These are phyloP conservation scores for Suhomyces maxii DNA, from an alignment of 1,139 yeast genomes.

Conservation along the genomic window DNA sequence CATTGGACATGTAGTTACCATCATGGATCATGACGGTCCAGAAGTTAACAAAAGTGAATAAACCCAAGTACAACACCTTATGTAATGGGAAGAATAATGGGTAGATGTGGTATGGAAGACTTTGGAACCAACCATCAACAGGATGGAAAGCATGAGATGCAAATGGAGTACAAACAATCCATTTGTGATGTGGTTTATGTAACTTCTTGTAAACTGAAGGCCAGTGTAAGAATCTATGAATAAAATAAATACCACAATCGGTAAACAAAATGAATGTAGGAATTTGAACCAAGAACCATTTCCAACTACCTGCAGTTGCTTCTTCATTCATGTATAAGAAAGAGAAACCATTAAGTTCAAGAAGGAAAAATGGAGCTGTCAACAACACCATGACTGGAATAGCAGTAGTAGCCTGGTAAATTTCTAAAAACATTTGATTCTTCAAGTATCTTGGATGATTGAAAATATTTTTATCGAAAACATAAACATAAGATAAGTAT, in stretches of 20 bases:
- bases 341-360: slow-evolving; percentile 83
- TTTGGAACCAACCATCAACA: slow-evolving; percentile 90
- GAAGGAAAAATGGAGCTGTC: slow-evolving; percentile 86
- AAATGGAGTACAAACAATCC: slow-evolving; percentile 98
- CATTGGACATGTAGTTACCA: slow-evolving; percentile 91
- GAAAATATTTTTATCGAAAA: slow-evolving; percentile 85
- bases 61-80: slow-evolving; percentile 73
- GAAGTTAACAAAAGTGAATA: slow-evolving; percentile 88
- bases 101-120: slow-evolving; percentile 87
- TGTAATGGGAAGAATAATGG: slow-evolving; percentile 92
- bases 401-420: slow-evolving; percentile 71
- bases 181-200: slow-evolving; percentile 99
- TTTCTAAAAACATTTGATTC: slow-evolving; percentile 85
- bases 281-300: slow-evolving; percentile 61
- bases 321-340: slow-evolving; percentile 66
- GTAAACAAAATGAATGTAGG: slow-evolving; percentile 87
- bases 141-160: slow-evolving; percentile 99
- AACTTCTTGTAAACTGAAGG: slow-evolving; percentile 79
- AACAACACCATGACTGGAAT: slow-evolving; percentile 86
- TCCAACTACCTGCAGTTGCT: slow-evolving; percentile 69
- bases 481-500: slow-evolving; percentile 65
- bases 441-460: slow-evolving; percentile 95
- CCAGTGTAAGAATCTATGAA: slow-evolving; percentile 92
- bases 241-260: slow-evolving; percentile 86
- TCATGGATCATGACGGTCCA: slow-evolving; percentile 99